Conservation (phyloP, 2,329 filamentous ascomycete genomes). For the Neurospora sp. region DNA sequence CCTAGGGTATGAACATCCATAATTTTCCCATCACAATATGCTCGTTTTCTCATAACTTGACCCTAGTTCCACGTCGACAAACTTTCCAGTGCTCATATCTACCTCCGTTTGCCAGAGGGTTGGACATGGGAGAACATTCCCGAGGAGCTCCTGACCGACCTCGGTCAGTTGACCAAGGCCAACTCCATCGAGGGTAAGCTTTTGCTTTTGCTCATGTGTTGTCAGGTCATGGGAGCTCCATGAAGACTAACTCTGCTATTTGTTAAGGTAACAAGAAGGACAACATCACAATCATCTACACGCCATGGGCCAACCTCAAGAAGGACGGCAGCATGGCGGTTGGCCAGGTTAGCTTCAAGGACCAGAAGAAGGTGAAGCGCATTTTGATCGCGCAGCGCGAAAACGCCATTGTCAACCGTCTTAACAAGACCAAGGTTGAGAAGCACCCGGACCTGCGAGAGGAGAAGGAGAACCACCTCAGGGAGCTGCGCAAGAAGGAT, state of each 20-base stretch:
- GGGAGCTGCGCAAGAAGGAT: constrained; percentile 63
- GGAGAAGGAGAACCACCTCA: constrained; percentile 70
- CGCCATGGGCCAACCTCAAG: constrained; percentile 87
- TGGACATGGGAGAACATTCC: constrained; percentile 80
- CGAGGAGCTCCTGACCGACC: constrained; percentile 65
- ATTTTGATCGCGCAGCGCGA: constrained; percentile 71
- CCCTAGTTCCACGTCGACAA: constrained; percentile 92
- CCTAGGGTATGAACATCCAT: constrained; percentile 1
- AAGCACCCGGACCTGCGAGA: constrained; percentile 73
- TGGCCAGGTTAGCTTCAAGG: constrained; percentile 91
- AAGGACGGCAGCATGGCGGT: constrained; percentile 95
- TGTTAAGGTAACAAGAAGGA: constrained; percentile 91
- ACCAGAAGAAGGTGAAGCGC: constrained; percentile 74
- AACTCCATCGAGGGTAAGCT: constrained; percentile 86
- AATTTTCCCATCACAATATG: constrained; percentile 6
- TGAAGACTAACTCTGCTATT: constrained; percentile 7
- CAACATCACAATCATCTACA: constrained; percentile 94
- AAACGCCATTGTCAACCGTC: constrained; percentile 88
- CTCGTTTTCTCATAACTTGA: constrained; percentile 1
- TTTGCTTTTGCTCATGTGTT: not conserved
- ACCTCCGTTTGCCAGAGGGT: constrained; percentile 71
- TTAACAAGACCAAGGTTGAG: constrained; percentile 93
- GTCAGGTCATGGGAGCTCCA: not conserved
- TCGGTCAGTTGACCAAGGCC: constrained; percentile 95
- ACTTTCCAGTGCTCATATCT: constrained; percentile 91